Evolutionary conservation across 2,329 filamentous ascomycete species (phyloP), one percentile per base, ranked within the genome.

Genomic region (Fusarium scirpi): DNA sequence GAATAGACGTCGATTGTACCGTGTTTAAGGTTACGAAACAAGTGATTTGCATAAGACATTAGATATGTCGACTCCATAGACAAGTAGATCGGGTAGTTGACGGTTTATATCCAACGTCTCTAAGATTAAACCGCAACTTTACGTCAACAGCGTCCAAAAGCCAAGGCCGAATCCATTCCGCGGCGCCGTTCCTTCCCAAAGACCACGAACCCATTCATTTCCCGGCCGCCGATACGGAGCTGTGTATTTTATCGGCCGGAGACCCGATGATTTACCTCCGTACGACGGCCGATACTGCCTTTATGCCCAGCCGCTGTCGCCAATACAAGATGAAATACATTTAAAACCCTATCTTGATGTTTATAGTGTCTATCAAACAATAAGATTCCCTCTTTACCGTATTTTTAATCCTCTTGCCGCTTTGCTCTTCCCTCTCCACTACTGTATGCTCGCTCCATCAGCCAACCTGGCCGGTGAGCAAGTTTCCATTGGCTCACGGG

Each of bases 401-500:
- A 38, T 34, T 58, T 55, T 22, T 53, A 30, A 55, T 40, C 32
- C 44, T 68, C 49, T 32, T 47, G 53, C 49, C 65, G 32, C 43
- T 57, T 56, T 61, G 52, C 53, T 65, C 61, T 51, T 54, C 49
- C 53, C 56, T 67, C 61, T 56, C 70, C 46, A 65, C 62, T 68
- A 64, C 59, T 25, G 25, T 56, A 46, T 65, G 53, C 55, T 66
- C 68, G 66, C 67, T 72, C 70, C 64, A 72, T 74, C 68, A 65
- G 66, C 62, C 68, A 69, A 74, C 74, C 74, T 72, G 67, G 74
- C 71, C 58, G 55, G 67, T 81, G 81, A 83, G 82, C 81, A 83
- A 83, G 82, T 83, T 83, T 83, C 81, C 77, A 83, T 83, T 83
- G 81, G 81, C 67, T 62, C 53, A 62, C 49, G 45, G 43, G 43